Evolutionary conservation across 768 basidiomycete genomes (phyloP).

Genomic region (Infundibulicybe gibba): DNA sequence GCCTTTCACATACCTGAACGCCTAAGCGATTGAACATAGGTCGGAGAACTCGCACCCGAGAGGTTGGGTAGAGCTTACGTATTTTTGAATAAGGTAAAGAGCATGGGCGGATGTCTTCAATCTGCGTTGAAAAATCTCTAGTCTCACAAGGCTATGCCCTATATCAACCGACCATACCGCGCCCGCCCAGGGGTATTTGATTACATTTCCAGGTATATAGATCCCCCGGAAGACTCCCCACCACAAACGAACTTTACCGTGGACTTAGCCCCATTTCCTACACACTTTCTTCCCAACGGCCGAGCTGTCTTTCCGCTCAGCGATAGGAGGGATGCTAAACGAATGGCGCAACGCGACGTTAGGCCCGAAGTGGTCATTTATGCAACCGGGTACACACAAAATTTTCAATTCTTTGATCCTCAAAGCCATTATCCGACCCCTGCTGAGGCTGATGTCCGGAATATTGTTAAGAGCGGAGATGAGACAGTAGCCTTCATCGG

Average conservation of each 20-base stretch:
- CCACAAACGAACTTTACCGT: slow-evolving; percentile 40
- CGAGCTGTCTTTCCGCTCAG: slow-evolving; percentile 40
- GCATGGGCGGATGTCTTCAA: not conserved
- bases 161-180: slow-evolving; percentile 55
- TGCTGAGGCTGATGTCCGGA: slow-evolving; percentile 38
- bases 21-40: slow-evolving; percentile 19
- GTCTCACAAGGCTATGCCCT: slow-evolving; percentile 57
- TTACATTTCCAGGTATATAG: slow-evolving; percentile 51
- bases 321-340: slow-evolving; percentile 37
- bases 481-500: slow-evolving; percentile 51
- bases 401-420: slow-evolving; percentile 37
- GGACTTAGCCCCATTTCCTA: slow-evolving; percentile 57
- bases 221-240: slow-evolving; percentile 47
- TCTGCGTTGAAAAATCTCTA: slow-evolving; percentile 12
- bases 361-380: slow-evolving; percentile 46
- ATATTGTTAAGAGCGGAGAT: slow-evolving; percentile 38
- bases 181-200: slow-evolving; percentile 39
- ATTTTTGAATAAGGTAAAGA: slow-evolving; percentile 52
- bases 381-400: slow-evolving; percentile 46
- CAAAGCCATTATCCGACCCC: slow-evolving; percentile 35
- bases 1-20: not conserved
- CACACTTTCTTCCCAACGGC: slow-evolving; percentile 35
- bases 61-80: slow-evolving; percentile 59
- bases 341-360: slow-evolving; percentile 35
- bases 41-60: slow-evolving; percentile 50